Evolutionary conservation across 768 basidiomycete genomes (phyloP).

Genomic region (Mycena venus): DNA sequence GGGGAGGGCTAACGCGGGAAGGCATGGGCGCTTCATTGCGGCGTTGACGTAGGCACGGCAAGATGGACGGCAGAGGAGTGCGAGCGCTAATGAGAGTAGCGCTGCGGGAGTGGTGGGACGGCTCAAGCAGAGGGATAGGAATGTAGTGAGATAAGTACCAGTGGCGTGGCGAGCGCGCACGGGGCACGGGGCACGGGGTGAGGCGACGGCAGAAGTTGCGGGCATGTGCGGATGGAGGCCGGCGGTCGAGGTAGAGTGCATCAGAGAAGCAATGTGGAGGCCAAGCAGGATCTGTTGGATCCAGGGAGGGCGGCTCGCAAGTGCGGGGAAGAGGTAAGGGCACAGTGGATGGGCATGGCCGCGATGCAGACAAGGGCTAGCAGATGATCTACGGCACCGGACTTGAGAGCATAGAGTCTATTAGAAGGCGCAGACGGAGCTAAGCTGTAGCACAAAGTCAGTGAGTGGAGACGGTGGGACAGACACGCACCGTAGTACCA

Average conservation of each 20-base stretch:
- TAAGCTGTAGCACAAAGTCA: no score
- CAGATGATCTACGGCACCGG: no score
- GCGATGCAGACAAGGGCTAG: neutral
- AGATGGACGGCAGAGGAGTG: neutral
- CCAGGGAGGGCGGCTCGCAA: neutral
- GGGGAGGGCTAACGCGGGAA: neutral
- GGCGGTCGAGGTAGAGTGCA: conserved; percentile 7
- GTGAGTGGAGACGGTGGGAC: no score
- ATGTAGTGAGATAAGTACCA: neutral
- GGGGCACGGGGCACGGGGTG: neutral
- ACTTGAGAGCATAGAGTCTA: no score
- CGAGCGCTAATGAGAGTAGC: neutral
- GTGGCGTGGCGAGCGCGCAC: neutral
- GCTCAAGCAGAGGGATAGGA: neutral
- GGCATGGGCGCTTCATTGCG: neutral
- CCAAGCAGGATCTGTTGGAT: conserved; percentile 1
- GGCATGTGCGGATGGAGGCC: conserved; percentile 1
- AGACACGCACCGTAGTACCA: no score
- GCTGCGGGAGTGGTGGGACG: neutral
- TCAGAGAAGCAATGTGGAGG: neutral
- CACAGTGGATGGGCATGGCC: neutral
- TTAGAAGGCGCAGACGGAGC: no score
- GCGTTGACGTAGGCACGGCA: neutral
- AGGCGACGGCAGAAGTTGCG: conserved; percentile 2
- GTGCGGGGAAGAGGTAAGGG: conserved; percentile 1